Percentiles rank a stretch among this genome's conserved stretches.
Conservation (phyloP, 1,284 basidiomycete species). For the Pascua sp. region DNA sequence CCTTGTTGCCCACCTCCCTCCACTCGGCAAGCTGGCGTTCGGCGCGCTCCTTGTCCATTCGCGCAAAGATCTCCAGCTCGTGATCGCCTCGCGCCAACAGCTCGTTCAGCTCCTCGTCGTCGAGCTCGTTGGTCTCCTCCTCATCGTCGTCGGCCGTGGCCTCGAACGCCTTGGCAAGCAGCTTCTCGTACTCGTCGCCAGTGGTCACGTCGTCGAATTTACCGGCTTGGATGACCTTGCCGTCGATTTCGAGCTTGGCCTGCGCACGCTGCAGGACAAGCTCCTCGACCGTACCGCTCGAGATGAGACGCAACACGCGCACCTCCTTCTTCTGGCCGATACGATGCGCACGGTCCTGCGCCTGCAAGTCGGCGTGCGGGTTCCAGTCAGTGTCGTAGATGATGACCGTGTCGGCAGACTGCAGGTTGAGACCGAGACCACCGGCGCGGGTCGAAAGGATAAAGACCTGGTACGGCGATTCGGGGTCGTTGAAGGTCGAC, state of each 20-base stretch:
- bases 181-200: constrained; percentile 93
- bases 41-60: constrained; percentile 80
- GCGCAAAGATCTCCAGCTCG: constrained; percentile 72
- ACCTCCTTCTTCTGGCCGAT: constrained; percentile 99
- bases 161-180: constrained; percentile 65
- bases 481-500: constrained; percentile 83
- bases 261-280: constrained; percentile 92
- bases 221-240: constrained; percentile 98
- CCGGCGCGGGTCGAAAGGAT: constrained; percentile 95
- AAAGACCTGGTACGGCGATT: constrained; percentile 90
- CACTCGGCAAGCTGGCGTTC: constrained; percentile 67
- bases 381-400: constrained; percentile 80
- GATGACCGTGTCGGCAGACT: constrained; percentile 98
- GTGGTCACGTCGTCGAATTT: constrained; percentile 99
- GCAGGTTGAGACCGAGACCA: constrained; percentile 95
- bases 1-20: constrained; percentile 71
- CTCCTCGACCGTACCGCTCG: constrained; percentile 97
- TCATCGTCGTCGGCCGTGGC: constrained; percentile 74
- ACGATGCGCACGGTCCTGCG: constrained; percentile 82
- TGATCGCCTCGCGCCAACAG: constrained; percentile 82
- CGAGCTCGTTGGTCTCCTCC: constrained; percentile 90
- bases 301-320: constrained; percentile 92
- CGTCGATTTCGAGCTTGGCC: constrained; percentile 97
- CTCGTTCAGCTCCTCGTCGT: constrained; percentile 96
- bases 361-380: constrained; percentile 93